Base-by-base conservation (phyloP, 2,329 filamentous ascomycete species). In the Pseudogymnoascus sp. region DNA sequence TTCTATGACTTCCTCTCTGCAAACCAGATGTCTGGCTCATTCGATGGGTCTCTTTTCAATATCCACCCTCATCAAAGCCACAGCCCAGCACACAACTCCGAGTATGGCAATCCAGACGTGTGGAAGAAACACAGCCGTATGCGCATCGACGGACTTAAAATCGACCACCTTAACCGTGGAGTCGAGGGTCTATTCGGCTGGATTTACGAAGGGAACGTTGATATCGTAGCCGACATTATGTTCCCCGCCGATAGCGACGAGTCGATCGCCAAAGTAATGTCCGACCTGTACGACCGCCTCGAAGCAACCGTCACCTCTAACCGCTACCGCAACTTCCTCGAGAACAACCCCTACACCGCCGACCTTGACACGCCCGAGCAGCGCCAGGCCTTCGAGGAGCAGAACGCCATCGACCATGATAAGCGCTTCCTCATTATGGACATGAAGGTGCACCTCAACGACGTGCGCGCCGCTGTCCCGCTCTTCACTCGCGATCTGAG, bases 51-150 rank as follows among this genome's bases (percentile, higher is more conserved):
- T 0, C 81, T 99, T 2, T 99, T 99, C 73, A 97, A 92, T 0
- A 96, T 99, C 54, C 94, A 99, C 73, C 94, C 93, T 4, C 85
- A 92, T 15, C 94, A 97, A 74, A 87, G 90, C 4, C 92, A 97
- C 71, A 87, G 90, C 41, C 85, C 89, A 60, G 85, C 87, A 0
- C 85, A 89, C 7, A 81, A 81, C 4, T 72, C 77, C 1, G 83
- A 86, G 29, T 80, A 86, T 58, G 85, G 83, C 26, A 86, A 89
- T 60, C 77, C 83, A 2, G 84, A 84, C 62, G 86, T 86, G 0
- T 99, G 93, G 93, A 97, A 97, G 75, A 97, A 97, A 74, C 92
- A 96, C 67, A 96, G 88, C 70, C 84, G 94, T 24, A 84, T 97
- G 63, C 85, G 94, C 4, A 95, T 99, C 62, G 94, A 99, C 71